Evolutionary conservation across 2,329 filamentous ascomycete genomes (phyloP), one percentile per base, ranked within the genome.

Genomic region (Pestalotiopsis sp.): DNA sequence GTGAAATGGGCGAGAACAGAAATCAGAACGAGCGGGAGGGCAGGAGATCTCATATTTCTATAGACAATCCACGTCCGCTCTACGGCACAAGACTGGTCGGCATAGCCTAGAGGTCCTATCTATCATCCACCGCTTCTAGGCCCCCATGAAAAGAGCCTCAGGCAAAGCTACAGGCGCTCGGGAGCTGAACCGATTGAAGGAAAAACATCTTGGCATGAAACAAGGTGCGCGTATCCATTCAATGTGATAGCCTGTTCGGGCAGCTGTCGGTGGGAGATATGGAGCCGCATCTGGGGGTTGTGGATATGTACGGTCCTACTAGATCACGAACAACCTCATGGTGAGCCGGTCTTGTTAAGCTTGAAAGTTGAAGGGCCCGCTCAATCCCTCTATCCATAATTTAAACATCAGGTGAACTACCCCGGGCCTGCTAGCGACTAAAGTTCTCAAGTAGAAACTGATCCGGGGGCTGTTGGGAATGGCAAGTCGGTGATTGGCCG

Each of bases 201-300:
- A 52, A 38, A 64, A 49, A 64, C 23, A 11, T 11, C 61, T 64
- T 45, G 61, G 61, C 39, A 64, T 64, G 61, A 64, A 64, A 64
- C 61, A 36, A 62, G 31, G 27, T 62, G 59, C 31, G 27, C 36
- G 36, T 62, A 62, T 20, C 59, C 36, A 27, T 31, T 62, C 5
- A 20, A 27, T 36, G 20, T 39, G 36, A 36, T 62, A 20, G 27
- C 57, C 23, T 17, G 57, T 27, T 59, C 23, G 14, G 57, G 23
- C 23, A 36, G 57, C 27, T 59, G 27, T 59, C 14, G 12, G 31
- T 62, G 12, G 31, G 6, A 39, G 31, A 20, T 36, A 36, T 62
- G 59, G 59, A 36, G 31, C 59, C 25, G 12, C 31, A 36, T n/a
- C 14, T 13, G 59, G 11, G 59, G 12, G 12, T 36, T 36, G 31